Evolutionary conservation across 2,329 filamentous ascomycete species (phyloP), one percentile per base, ranked within the genome.

Genomic region (Neodidymelliopsis sp.): DNA sequence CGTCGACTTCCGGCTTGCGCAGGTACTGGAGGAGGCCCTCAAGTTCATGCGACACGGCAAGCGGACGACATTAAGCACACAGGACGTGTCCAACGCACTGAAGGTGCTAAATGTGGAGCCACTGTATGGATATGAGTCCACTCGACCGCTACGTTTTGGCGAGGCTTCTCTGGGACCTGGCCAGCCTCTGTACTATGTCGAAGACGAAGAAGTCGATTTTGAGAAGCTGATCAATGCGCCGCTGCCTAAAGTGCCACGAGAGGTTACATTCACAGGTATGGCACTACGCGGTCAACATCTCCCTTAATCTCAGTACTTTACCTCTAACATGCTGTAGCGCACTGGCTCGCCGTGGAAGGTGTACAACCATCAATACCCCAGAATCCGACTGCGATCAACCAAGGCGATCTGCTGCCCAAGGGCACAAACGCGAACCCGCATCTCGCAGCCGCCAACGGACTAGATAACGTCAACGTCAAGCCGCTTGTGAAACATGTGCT

Each of bases 171-270:
- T 99, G 53, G 94, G 94, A 0, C 91, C 92, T 11, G 92, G 93
- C 8, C 94, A 99, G 74, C 91, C 93, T 42, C 78, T 99, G 16
- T 99, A 93, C 75, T 99, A 99, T 71, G 89, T 99, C 27, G 94
- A 99, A 69, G 94, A 99, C 71, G 94, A 99, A 69, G 94, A 99
- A 78, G 88, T 97, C 44, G 94, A 99, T 74, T 97, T 99, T 69
- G 94, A 99, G 78, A 97, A 97, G 79, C 79, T 99, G 60, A 97
- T 99, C 71, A 99, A 99, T 76, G 91, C 91, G 57, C 90, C 94
- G 4, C 76, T 99, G 59, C 94, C 94, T 19, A 97, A 95, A 74
- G 92, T 99, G 22, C 94, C 94, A 24, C 83, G 93, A 38, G 94
- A 99, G 73, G 88, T 94, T 64, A 90, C 86, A 53, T 93, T 97